phyloP scores from a whole-genome alignment of 1,139 yeast species.

The Debaryomyces psychrophilus region DNA sequence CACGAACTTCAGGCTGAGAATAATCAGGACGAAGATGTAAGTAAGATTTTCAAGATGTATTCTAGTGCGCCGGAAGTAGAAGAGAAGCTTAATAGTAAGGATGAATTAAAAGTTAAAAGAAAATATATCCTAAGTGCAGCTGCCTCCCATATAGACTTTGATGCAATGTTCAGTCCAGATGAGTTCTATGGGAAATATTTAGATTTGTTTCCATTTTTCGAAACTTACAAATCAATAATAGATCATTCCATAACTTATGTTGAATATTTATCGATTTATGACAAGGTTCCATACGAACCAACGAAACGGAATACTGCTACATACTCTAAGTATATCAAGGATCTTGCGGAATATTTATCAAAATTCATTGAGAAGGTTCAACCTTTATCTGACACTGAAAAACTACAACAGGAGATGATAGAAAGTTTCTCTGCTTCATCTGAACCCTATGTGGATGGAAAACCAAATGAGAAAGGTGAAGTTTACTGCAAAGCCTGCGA shows the following conservation, averaged over 20 bases:
- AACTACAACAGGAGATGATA: conserved; percentile 34
- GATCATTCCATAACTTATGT: conserved; percentile 43
- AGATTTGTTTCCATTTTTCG: conserved; percentile 58
- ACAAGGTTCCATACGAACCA: conserved; percentile 37
- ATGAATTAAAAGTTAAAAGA: conserved; percentile 33
- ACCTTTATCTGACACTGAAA: conserved; percentile 52
- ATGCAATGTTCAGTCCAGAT: conserved; percentile 53
- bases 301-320: conserved; percentile 28
- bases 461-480: conserved; percentile 34
- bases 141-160: conserved; percentile 52
- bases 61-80: conserved; percentile 31
- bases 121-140: conserved; percentile 50
- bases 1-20: conserved; percentile 17
- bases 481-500: conserved; percentile 68
- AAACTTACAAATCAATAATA: conserved; percentile 51
- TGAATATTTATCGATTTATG: conserved; percentile 53
- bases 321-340: conserved; percentile 48
- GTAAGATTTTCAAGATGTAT: conserved; percentile 38
- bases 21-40: conserved; percentile 33
- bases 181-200: conserved; percentile 69
- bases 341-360: conserved; percentile 49
- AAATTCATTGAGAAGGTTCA: conserved; percentile 48
- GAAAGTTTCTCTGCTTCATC: conserved; percentile 26
- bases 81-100: conserved; percentile 19
- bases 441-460: conserved; percentile 16